phyloP scores from a whole-genome alignment of 2,329 filamentous ascomycete genomes.

The Chaetomium strumarium region DNA sequence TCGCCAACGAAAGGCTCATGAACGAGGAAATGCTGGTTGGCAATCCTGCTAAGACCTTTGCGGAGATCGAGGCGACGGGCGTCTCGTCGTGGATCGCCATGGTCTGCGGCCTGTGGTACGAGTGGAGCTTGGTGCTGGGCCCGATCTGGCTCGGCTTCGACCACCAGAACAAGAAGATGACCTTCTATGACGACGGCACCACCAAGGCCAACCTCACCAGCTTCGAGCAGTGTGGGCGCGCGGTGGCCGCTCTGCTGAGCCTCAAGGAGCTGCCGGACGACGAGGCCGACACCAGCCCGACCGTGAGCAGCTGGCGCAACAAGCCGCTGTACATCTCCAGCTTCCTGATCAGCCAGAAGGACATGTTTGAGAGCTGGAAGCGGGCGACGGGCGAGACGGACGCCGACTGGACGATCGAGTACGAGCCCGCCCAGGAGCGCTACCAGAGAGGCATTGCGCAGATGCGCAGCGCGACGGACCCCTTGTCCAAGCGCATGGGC shows the following conservation, averaged over 20 bases:
- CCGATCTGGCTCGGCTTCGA: not conserved
- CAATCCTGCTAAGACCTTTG: not conserved
- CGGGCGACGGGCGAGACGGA: not conserved
- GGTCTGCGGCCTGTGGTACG: not conserved
- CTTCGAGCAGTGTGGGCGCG: not conserved
- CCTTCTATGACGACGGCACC: not conserved
- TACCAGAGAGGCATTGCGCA: not conserved
- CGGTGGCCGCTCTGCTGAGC: not conserved
- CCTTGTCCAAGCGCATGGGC: not conserved
- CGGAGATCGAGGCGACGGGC: not conserved
- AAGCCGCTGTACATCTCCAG: conserved; percentile 1
- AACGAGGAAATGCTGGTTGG: not conserved
- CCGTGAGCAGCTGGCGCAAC: not conserved
- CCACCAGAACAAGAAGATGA: not conserved
- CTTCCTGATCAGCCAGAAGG: conserved; percentile 6
- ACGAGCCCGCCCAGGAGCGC: not conserved
- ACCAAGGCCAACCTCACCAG: not conserved
- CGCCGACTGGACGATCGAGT: not conserved
- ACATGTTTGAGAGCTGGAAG: conserved; percentile 7
- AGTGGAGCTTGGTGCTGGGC: not conserved
- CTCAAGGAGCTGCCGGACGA: conserved; percentile 3
- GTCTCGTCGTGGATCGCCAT: not conserved
- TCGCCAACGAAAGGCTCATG: not conserved
- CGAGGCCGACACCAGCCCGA: not conserved
- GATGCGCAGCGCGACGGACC: not conserved